Conservation (phyloP, 2,329 filamentous ascomycete species). For the Trichoderma atrobrunneum region DNA sequence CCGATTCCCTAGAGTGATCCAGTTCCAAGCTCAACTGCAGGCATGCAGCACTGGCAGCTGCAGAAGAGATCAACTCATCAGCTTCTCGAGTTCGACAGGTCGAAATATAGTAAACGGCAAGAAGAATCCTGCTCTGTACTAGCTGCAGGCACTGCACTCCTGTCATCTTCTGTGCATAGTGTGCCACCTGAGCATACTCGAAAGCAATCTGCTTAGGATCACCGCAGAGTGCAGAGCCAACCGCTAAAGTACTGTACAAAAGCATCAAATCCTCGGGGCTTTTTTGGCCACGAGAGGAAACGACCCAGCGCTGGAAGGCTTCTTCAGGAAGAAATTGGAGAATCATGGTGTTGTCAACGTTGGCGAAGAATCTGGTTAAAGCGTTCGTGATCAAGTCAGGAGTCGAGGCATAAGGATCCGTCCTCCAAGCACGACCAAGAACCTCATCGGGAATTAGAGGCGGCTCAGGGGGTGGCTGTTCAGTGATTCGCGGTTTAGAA, state of each 20-base stretch:
- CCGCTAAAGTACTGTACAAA: constrained; percentile 43
- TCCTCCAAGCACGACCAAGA: constrained; percentile 48
- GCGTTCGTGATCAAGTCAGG: constrained; percentile 39
- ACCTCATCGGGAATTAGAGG: constrained; percentile 50
- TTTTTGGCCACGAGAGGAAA: constrained; percentile 36
- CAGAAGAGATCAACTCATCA: constrained; percentile 62
- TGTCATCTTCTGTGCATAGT: constrained; percentile 47
- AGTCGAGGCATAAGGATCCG: constrained; percentile 48
- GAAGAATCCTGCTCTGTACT: constrained; percentile 64
- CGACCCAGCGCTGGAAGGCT: constrained; percentile 39
- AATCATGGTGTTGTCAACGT: constrained; percentile 41
- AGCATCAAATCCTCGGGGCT: constrained; percentile 45
- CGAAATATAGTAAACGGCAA: constrained; percentile 65
- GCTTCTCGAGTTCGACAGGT: constrained; percentile 57
- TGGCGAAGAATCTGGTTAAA: constrained; percentile 42
- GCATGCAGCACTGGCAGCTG: constrained; percentile 57
- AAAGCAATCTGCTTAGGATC: constrained; percentile 37
- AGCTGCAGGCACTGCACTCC: constrained; percentile 51
- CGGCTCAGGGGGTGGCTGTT: constrained; percentile 40
- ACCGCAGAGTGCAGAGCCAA: constrained; percentile 40
- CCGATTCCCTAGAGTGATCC: constrained; percentile 43
- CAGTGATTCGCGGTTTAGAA: constrained; percentile 35
- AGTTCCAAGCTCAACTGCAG: constrained; percentile 64
- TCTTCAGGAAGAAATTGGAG: constrained; percentile 43
- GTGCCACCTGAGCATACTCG: constrained; percentile 51